A percentile compares a stretch with the other conserved stretches of the same genome.
These are phyloP conservation scores for Geranium incanum DNA, from an alignment of 441 rosid species.

Conservation along the genomic window DNA sequence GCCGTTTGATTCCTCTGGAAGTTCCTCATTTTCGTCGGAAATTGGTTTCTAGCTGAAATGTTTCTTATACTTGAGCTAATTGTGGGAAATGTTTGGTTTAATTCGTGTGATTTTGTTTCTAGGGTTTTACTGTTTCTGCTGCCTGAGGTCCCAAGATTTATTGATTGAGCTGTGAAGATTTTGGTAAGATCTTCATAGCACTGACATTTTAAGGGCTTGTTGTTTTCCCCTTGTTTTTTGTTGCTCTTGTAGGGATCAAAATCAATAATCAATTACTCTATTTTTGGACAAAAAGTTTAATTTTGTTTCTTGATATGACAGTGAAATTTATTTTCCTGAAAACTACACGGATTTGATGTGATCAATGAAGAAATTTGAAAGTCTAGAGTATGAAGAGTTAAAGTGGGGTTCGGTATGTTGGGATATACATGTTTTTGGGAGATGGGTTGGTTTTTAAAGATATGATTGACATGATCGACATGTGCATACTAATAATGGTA, in stretches of 20 bases:
- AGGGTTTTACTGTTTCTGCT: not conserved
- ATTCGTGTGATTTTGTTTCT: not conserved
- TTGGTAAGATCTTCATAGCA: not conserved
- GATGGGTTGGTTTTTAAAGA: not conserved
- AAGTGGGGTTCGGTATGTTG: not conserved
- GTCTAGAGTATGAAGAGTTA: not conserved
- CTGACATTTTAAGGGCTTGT: not conserved
- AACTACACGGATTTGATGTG: not conserved
- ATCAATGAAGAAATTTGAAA: not conserved
- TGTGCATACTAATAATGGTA: not conserved
- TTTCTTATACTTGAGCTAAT: not conserved
- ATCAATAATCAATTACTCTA: not conserved
- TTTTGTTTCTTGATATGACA: not conserved
- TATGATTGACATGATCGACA: not conserved
- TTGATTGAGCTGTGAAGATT: not conserved
- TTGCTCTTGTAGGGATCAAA: no score
- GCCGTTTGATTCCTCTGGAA: slow-evolving; percentile 12
- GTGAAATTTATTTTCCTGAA: not conserved
- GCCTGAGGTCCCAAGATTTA: not conserved
- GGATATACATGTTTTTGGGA: not conserved
- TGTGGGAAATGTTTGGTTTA: not conserved
- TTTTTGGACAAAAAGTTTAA: not conserved
- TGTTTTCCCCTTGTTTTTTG: no score
- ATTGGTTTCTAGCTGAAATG: not conserved
- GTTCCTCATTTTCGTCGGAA: slow-evolving; percentile 8